Percentiles rank a stretch among this genome's conserved stretches.
Evolutionary conservation across 352 stramenopile species (phyloP).

Genomic region (Halophytophthora polymorphica): DNA sequence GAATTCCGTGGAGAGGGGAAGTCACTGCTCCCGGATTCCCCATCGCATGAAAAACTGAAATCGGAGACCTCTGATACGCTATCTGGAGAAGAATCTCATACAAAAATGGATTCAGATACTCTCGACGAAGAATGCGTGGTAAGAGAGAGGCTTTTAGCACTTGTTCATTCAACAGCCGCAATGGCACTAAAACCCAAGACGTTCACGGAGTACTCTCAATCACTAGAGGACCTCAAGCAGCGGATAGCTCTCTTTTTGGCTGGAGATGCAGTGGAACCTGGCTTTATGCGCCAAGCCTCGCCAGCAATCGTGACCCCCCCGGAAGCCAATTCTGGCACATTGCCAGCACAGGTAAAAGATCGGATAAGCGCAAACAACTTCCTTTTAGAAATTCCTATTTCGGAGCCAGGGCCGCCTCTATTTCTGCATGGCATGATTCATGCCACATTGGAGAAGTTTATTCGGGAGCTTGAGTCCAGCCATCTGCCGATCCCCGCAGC

Average conservation of each 20-base stretch:
- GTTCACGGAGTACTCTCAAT: slow-evolving; percentile 27
- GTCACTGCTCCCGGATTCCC: slow-evolving; percentile 4
- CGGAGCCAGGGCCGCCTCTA: slow-evolving; percentile 43
- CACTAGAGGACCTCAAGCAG: slow-evolving; percentile 20
- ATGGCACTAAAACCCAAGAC: slow-evolving; percentile 10
- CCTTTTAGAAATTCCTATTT: slow-evolving; percentile 53
- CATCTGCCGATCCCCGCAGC: slow-evolving; percentile 57
- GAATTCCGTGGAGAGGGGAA: slow-evolving; percentile 3
- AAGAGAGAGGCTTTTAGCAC: slow-evolving; percentile 6
- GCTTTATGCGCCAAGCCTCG: background rate
- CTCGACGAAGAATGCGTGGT: slow-evolving; percentile 1
- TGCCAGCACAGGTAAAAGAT: slow-evolving; percentile 19
- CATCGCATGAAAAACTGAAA: slow-evolving; percentile 10
- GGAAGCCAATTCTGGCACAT: slow-evolving; percentile 1
- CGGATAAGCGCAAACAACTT: slow-evolving; percentile 35
- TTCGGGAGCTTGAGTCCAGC: slow-evolving; percentile 60
- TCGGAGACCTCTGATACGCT: background rate
- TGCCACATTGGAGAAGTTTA: slow-evolving; percentile 55
- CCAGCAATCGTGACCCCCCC: background rate
- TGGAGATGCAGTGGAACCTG: slow-evolving; percentile 6
- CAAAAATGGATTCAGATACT: slow-evolving; percentile 1
- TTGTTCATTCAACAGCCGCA: slow-evolving; percentile 8
- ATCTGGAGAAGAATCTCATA: background rate
- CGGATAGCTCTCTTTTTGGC: slow-evolving; percentile 24
- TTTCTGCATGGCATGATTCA: slow-evolving; percentile 53